Conservation (phyloP, 495 filamentous ascomycete species). For the Podospora pseudopauciseta region DNA sequence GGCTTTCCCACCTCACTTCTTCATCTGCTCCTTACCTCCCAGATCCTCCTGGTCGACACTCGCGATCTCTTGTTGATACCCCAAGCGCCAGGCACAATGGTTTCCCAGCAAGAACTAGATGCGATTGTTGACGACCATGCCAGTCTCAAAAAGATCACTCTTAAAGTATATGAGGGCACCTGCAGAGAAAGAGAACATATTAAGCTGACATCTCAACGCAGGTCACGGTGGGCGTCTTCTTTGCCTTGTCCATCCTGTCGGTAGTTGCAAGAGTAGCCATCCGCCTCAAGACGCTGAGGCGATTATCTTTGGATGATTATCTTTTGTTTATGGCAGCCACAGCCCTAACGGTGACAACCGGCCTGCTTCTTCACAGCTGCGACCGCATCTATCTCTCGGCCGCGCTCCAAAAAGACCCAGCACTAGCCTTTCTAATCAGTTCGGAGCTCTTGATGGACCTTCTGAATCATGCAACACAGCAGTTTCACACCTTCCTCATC, state of each 20-base stretch:
- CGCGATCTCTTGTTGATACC: not conserved
- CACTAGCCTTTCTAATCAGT: conserved; percentile 2
- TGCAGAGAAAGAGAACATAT: too few species aligned
- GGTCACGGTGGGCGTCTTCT: conserved; percentile 29
- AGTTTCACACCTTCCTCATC: conserved; percentile 12
- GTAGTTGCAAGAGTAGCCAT: conserved; percentile 16
- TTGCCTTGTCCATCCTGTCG: conserved; percentile 12
- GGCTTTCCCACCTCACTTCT: not conserved
- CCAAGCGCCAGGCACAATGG: not conserved
- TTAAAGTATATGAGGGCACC: not conserved
- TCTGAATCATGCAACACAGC: conserved; percentile 8
- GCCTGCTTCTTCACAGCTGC: conserved; percentile 16
- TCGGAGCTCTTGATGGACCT: conserved; percentile 14
- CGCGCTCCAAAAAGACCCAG: conserved; percentile 15
- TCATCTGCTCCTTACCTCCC: not conserved
- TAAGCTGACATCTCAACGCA: conserved; percentile 12
- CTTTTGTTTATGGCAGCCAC: conserved; percentile 19
- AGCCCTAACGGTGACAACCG: conserved; percentile 14
- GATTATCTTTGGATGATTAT: conserved; percentile 17
- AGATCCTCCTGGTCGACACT: not conserved
- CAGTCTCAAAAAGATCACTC: not conserved
- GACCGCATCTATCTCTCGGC: conserved; percentile 18
- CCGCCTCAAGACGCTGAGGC: conserved; percentile 20
- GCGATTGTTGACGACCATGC: not conserved
- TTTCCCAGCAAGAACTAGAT: not conserved